phyloP scores from a whole-genome alignment of 257 asterid genomes.

The Lantana camara region DNA sequence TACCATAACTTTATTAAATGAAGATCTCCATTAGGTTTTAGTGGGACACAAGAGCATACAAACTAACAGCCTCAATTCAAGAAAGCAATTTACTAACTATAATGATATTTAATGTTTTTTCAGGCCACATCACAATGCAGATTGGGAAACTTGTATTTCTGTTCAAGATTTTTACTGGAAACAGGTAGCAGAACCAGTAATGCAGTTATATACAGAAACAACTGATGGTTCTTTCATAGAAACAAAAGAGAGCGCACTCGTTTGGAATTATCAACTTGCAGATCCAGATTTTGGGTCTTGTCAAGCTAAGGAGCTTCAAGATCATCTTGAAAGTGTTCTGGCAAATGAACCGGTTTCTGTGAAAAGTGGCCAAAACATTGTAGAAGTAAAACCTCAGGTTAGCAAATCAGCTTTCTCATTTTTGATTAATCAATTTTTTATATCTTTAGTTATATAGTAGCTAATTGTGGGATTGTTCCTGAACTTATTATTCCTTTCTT shows the following conservation, averaged over 20 bases:
- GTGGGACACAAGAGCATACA: background rate
- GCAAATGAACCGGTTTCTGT: conserved; percentile 87
- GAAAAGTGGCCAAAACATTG: conserved; percentile 74
- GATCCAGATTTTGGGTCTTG: conserved; percentile 88
- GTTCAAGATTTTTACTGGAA: conserved; percentile 80
- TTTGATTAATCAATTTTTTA: too few relatives aligned
- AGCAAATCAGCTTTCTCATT: conserved; percentile 6
- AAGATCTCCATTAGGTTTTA: background rate
- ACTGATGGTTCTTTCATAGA: conserved; percentile 90
- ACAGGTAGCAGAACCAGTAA: conserved; percentile 86
- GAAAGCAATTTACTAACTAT: background rate
- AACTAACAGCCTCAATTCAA: background rate
- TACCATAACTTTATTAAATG: too few relatives aligned
- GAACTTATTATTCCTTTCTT: too few relatives aligned
- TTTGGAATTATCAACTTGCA: conserved; percentile 82
- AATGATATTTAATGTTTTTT: conserved; percentile 8
- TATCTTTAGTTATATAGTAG: too few relatives aligned
- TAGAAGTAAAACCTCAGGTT: conserved; percentile 94
- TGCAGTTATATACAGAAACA: conserved; percentile 79
- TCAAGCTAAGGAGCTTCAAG: conserved; percentile 85
- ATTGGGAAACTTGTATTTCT: conserved; percentile 75
- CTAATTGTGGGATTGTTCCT: too few relatives aligned
- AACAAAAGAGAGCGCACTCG: conserved; percentile 68
- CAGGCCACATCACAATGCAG: conserved; percentile 56
- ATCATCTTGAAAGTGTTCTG: conserved; percentile 83